phyloP scores from a whole-genome alignment of 306 rosid genomes.

The Calophaca sinica region DNA sequence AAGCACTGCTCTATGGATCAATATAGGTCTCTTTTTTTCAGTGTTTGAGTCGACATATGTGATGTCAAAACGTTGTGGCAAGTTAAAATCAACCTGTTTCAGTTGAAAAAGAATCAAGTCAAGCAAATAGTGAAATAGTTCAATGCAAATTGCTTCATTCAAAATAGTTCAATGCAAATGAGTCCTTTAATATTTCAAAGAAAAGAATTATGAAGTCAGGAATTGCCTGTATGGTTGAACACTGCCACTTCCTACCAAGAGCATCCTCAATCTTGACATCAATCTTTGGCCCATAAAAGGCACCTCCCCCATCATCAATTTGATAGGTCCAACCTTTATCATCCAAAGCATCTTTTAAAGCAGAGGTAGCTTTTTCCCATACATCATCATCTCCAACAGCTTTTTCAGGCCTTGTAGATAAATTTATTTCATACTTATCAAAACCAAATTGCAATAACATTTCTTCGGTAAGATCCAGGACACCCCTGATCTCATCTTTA shows the following conservation, averaged over 20 bases:
- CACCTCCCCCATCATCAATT: conserved; percentile 98
- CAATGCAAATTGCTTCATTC: conserved; percentile 2
- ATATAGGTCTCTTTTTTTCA: conserved; percentile 83
- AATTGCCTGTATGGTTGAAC: conserved; percentile 95
- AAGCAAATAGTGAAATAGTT: conserved; percentile 31
- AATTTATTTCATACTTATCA: conserved; percentile 88
- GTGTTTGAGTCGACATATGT: conserved; percentile 86
- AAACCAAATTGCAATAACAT: conserved; percentile 86
- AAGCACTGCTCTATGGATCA: conserved; percentile 97
- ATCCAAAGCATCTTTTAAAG: conserved; percentile 89
- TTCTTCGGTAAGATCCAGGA: conserved; percentile 91
- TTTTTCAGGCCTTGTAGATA: conserved; percentile 93
- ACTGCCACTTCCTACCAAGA: conserved; percentile 99
- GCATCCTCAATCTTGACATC: conserved; percentile 99
- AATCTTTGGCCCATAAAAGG: conserved; percentile 98
- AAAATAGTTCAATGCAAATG: conserved; percentile 38
- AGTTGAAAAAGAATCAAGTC: conserved; percentile 14
- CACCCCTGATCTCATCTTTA: conserved; percentile 93
- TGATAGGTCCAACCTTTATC: conserved; percentile 93
- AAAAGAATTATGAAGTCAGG: conserved; percentile 38
- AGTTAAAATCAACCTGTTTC: conserved; percentile 90
- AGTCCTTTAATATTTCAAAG: conserved; percentile 26
- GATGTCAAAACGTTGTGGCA: conserved; percentile 93
- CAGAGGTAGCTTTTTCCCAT: conserved; percentile 90
- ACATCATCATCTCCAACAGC: conserved; percentile 85